Percentiles rank a stretch among this genome's conserved stretches.
Conservation (phyloP, 495 filamentous ascomycete genomes). For the Cercophora newfieldiana region DNA sequence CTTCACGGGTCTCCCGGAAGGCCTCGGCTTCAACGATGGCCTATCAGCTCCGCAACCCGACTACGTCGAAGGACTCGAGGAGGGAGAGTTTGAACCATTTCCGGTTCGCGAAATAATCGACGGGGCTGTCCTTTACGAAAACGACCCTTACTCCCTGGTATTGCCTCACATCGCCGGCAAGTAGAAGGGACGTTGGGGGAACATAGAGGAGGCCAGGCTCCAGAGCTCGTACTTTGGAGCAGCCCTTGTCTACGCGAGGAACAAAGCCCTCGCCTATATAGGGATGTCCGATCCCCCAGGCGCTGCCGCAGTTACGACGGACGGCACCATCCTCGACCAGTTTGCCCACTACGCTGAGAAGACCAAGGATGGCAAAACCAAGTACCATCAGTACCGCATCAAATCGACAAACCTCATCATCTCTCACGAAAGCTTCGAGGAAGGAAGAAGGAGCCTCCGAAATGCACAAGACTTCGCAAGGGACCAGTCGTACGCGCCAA, state of each 20-base stretch:
- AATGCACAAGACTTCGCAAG: conserved; percentile 21
- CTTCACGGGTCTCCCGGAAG: conserved; percentile 26
- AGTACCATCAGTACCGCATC: conserved; percentile 33
- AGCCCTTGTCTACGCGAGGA: too few relatives aligned
- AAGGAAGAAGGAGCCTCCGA: conserved; percentile 26
- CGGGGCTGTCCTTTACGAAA: conserved; percentile 29
- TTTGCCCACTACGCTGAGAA: conserved; percentile 30
- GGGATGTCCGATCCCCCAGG: conserved; percentile 26
- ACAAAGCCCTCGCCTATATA: conserved; percentile 25
- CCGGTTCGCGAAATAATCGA: conserved; percentile 26
- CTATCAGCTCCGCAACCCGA: conserved; percentile 32
- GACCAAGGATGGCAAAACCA: conserved; percentile 18
- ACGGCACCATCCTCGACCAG: conserved; percentile 30
- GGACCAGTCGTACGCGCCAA: conserved; percentile 18
- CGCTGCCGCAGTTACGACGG: conserved; percentile 28
- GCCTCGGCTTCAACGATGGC: conserved; percentile 31
- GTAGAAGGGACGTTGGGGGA: conserved; percentile 25
- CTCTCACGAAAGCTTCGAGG: conserved; percentile 22
- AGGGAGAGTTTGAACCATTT: conserved; percentile 25
- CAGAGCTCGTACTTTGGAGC: conserved; percentile 32
- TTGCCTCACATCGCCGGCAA: conserved; percentile 33
- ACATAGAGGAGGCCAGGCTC: conserved; percentile 25
- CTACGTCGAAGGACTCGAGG: conserved; percentile 28
- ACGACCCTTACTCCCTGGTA: conserved; percentile 26
- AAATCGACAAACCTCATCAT: conserved; percentile 24